Evolutionary conservation across 1,284 basidiomycete genomes (phyloP).

Genomic region (Cryptococcus depauperatus): DNA sequence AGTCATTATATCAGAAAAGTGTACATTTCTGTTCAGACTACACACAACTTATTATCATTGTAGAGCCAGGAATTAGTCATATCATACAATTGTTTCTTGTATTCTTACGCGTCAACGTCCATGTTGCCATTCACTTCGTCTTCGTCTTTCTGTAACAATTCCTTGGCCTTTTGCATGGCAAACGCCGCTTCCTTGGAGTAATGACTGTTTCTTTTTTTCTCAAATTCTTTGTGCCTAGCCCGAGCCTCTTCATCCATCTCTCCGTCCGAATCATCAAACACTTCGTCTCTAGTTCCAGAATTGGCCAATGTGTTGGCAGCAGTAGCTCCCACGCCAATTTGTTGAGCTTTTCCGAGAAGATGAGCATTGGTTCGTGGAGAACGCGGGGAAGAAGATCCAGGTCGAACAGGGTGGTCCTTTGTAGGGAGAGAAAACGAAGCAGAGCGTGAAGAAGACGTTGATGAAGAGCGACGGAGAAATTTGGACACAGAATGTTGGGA

Average conservation of each 20-base stretch:
- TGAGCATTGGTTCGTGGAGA: conserved; percentile 48
- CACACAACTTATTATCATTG: too few relatives aligned
- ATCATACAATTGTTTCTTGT: too few relatives aligned
- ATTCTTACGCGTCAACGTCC: too few relatives aligned
- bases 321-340: conserved; percentile 29
- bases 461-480: conserved; percentile 54
- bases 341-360: conserved; percentile 48
- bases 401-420: conserved; percentile 30
- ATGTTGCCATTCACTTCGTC: conserved; percentile 15
- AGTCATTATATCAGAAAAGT: too few relatives aligned
- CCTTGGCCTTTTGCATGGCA: conserved; percentile 62
- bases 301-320: conserved; percentile 40
- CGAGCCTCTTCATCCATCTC: conserved; percentile 84
- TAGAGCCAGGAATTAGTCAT: too few relatives aligned
- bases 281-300: conserved; percentile 29
- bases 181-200: conserved; percentile 81
- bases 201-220: conserved; percentile 70
- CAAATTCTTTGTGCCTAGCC: conserved; percentile 72
- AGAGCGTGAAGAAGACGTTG: conserved; percentile 66
- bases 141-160: conserved; percentile 30
- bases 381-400: conserved; percentile 27
- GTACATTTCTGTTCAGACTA: too few relatives aligned
- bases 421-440: conserved; percentile 59
- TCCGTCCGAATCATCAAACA: conserved; percentile 56
- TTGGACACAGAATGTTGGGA: too few relatives aligned